Evolutionary conservation across 768 basidiomycete genomes (phyloP), one percentile per base, ranked within the genome.

Genomic region (Mrakia gelida): DNA sequence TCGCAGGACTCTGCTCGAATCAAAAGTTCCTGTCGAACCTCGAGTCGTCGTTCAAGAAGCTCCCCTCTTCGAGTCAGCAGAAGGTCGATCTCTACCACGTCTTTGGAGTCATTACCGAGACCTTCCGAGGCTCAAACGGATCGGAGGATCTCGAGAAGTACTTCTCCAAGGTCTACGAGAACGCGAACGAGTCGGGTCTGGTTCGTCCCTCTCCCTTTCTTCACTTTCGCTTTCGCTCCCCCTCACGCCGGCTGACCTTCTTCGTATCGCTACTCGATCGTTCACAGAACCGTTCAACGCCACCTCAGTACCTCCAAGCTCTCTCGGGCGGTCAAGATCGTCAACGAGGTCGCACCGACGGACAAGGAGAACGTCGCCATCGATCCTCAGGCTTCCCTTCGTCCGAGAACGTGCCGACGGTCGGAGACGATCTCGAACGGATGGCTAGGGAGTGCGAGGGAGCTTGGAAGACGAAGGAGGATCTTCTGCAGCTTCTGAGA

Each of bases 31-130:
- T 67, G 26, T 43, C 61, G 9, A 45, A 70, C 54, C 61, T 77
- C 63, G 76, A 77, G 63, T 52, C 76, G 0, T 49, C 76, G 23
- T 34, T 77, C 32, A 56, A 62, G 43, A 77, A 77, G 52, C 61
- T 77, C 18, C 76, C 75, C 0, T 3, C 76, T 1, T n/a, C 26
- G 21, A 34, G 71, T 32, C 71, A 72, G 62, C 76, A 72, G 68
- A 71, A 72, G 61, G 45, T 63, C 43, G 76, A 77, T n/a, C 28
- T 77, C 71, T 77, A 77, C 62, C 76, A 77, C 72, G 76, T 73
- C 30, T 70, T 77, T 21, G 76, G 71, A 28, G 41, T 72, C 30
- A 38, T 73, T 13, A 52, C 71, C 61, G 56, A 77, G 49, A 71
- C 52, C 2, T 77, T 71, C 52, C 43, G 68, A 30, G 76, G 54